A percentile compares a stretch with the other conserved stretches of the same genome.
Conservation (phyloP, 139 green algal species). For the Auxenochlorella protothecoides region DNA sequence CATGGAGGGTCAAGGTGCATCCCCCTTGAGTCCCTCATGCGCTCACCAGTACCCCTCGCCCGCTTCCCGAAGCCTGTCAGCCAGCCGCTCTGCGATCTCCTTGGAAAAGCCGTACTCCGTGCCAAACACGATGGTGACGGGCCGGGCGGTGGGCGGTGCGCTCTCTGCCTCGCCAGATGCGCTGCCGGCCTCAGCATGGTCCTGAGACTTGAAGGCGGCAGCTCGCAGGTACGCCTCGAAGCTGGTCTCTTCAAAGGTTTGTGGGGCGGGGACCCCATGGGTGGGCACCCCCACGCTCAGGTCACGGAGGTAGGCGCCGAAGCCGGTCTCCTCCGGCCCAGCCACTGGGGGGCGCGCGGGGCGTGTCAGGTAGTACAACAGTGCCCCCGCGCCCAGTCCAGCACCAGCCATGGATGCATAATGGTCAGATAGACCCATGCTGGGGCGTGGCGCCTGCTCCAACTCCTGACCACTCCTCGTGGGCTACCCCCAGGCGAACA, state of each 20-base stretch:
- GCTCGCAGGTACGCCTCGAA: constrained; percentile 26
- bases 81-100: constrained; percentile 73
- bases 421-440: no score
- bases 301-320: constrained; percentile 1
- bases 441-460: no score
- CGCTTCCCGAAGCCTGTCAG: constrained; percentile 18
- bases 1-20: background rate
- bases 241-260: background rate
- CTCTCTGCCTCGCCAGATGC: background rate
- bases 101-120: constrained; percentile 83
- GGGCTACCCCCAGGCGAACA: no score
- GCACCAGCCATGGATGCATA: no score
- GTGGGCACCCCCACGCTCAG: background rate
- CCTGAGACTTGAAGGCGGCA: constrained; percentile 1
- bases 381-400: no score
- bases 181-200: background rate
- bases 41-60: background rate
- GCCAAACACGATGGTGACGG: constrained; percentile 66
- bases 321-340: background rate
- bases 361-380: no score
- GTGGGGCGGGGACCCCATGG: background rate
- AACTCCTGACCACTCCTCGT: no score
- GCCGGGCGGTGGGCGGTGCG: constrained; percentile 19
- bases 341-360: no score
- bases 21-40: no score